Evolutionary conservation across 148 eudicot genomes (phyloP).

Genomic region (Bassia scoparia): DNA sequence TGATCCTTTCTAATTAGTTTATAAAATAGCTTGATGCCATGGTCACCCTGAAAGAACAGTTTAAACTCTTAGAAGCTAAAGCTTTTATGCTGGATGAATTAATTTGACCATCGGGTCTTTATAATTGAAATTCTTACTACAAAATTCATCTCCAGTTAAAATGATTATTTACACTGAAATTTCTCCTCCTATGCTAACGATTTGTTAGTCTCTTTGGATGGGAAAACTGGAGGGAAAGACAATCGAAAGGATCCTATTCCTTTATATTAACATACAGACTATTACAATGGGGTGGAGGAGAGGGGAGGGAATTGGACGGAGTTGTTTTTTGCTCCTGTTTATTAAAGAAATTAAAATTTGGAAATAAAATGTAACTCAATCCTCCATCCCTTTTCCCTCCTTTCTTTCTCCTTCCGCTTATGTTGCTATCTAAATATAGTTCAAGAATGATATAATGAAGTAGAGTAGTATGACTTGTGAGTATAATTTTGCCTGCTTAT

Average conservation of each 20-base stretch:
- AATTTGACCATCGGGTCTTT: not conserved
- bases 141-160: not conserved
- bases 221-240: no score
- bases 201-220: not conserved
- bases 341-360: no score
- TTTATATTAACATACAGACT: no score
- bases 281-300: no score
- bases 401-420: no score
- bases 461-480: not conserved
- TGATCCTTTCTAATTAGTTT: not conserved
- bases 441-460: not conserved
- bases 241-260: no score
- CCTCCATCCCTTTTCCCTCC: no score
- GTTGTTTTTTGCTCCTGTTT: no score
- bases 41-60: not conserved
- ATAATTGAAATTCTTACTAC: not conserved
- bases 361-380: no score
- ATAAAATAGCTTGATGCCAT: not conserved
- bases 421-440: no score
- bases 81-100: not conserved
- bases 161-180: not conserved
- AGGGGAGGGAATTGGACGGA: no score
- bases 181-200: not conserved
- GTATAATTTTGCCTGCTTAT: not conserved
- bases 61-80: not conserved